Evolutionary conservation across 176 grass and related monocot genomes (phyloP), one percentile per base, ranked within the genome.

Genomic region (Urochloa ruziziensis): DNA sequence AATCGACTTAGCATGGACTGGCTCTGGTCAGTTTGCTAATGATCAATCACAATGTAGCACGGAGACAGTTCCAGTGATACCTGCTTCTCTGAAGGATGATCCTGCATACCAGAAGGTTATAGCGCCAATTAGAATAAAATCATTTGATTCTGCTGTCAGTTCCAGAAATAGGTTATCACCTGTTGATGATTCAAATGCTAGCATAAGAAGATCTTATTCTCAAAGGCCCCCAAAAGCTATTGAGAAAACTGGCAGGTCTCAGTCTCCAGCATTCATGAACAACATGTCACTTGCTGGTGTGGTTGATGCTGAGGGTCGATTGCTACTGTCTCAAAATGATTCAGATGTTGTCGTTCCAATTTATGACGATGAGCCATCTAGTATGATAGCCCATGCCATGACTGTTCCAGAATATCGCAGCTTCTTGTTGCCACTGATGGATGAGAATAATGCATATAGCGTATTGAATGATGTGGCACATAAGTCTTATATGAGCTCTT

Each of bases 1-100:
- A 84, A 99, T 99, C 82, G 93, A 96, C 79, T 84, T 94, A 73
- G 92, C 92, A 49, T 98, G 96, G 96, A 95, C 87, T 39, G 96
- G 91, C 72, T 92, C 93, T 74, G 75, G 70, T 77, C 62, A 82
- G 64, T 64, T 81, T 59, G 70, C 56, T 62, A 72, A 34, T 14
- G 87, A 87, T 61, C 60, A 40, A 82, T 70, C 84, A 84, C 71
- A 84, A 68, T 44, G 47, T 84, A 48, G 21, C 73, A 67, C 76
- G 49, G 91, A 94, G 44, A 70, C 78, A 80, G 72, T 86, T 87
- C 21, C 84, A 74, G 49, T 80, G 9, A 47, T 52, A 89, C 48
- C 84, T 36, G 23, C 70, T 51, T 37, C 80, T 75, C 62, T 90
- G 46, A 80, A 82, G 39, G 85, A 83, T 88, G 84, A 81, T 62